These are phyloP conservation scores for Kuraishia hungarica DNA, from an alignment of 805 yeast species.

Conservation along the genomic window DNA sequence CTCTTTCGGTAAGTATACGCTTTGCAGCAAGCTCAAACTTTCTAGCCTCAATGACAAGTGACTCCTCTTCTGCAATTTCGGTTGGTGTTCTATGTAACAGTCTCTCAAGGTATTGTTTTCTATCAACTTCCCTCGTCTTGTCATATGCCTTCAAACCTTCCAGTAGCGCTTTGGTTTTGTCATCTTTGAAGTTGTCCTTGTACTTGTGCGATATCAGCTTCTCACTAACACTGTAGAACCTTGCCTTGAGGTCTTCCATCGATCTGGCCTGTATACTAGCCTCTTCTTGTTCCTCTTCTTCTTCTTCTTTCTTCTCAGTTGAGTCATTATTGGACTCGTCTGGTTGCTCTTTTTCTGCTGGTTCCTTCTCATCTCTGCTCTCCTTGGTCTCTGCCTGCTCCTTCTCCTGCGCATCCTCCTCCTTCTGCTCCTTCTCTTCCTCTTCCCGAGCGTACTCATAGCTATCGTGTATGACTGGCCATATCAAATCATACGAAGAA, in stretches of 20 bases:
- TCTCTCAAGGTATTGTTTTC: conserved; percentile 74
- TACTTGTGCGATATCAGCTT: conserved; percentile 37
- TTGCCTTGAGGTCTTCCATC: conserved; percentile 75
- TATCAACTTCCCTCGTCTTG: conserved; percentile 61
- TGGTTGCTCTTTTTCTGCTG: too few species aligned
- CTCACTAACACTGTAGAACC: conserved; percentile 65
- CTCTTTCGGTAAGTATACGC: conserved; percentile 77
- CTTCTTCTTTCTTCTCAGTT: too few species aligned
- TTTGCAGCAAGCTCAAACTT: conserved; percentile 89
- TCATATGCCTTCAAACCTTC: conserved; percentile 58
- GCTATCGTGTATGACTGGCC: conserved; percentile 62
- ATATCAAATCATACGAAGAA: conserved; percentile 47
- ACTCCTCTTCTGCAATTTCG: conserved; percentile 96
- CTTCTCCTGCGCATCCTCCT: background rate
- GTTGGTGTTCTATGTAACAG: conserved; percentile 83
- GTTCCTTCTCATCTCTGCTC: too few species aligned
- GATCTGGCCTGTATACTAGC: conserved; percentile 24
- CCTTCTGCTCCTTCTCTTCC: background rate
- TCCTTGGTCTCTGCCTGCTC: background rate
- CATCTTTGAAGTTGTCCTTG: conserved; percentile 31
- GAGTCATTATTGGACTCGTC: too few species aligned
- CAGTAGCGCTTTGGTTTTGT: conserved; percentile 35
- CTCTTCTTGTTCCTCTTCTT: too few species aligned
- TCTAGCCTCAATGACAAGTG: conserved; percentile 84
- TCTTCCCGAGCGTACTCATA: conserved; percentile 26